phyloP scores from a whole-genome alignment of 2,329 filamentous ascomycete genomes.

The Aspergillus glaucus region DNA sequence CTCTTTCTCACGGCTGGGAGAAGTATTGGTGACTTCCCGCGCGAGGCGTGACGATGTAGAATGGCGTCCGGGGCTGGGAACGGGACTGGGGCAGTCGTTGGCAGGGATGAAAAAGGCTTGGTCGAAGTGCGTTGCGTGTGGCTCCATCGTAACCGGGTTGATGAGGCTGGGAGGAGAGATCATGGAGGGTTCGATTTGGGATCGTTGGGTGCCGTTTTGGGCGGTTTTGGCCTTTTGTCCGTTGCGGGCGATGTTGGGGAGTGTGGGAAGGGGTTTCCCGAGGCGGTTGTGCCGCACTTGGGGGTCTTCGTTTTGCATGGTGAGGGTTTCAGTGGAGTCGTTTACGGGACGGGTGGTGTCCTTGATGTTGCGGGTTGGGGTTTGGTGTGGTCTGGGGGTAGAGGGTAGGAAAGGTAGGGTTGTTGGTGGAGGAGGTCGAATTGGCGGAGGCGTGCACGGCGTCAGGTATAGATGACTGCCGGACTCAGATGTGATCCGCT shows the following conservation, averaged over 20 bases:
- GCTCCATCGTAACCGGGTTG: constrained; percentile 34
- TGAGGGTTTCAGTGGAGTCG: constrained; percentile 20
- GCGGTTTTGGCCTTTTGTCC: constrained; percentile 16
- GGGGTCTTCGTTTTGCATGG: constrained; percentile 16
- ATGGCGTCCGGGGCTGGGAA: constrained; percentile 23
- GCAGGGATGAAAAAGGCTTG: constrained; percentile 36
- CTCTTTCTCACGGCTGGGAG: constrained; percentile 14
- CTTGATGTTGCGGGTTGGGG: constrained; percentile 17
- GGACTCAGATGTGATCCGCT: constrained; percentile 10
- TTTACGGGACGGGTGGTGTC: constrained; percentile 12
- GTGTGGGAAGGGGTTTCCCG: constrained; percentile 26
- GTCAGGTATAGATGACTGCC: constrained; percentile 20
- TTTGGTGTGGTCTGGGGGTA: constrained; percentile 14
- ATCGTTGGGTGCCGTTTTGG: constrained; percentile 16
- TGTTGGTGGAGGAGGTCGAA: constrained; percentile 9
- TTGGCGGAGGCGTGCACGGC: constrained; percentile 13
- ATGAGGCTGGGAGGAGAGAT: constrained; percentile 33
- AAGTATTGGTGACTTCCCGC: constrained; percentile 21
- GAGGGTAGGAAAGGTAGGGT: constrained; percentile 2
- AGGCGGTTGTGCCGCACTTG: constrained; percentile 16
- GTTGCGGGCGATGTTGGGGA: constrained; percentile 23
- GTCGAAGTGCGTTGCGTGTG: constrained; percentile 33
- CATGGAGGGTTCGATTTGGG: constrained; percentile 32
- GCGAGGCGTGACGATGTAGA: constrained; percentile 26
- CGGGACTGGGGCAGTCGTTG: constrained; percentile 31